Conservation (phyloP, 2,329 filamentous ascomycete species). For the Xylariales sp. region DNA sequence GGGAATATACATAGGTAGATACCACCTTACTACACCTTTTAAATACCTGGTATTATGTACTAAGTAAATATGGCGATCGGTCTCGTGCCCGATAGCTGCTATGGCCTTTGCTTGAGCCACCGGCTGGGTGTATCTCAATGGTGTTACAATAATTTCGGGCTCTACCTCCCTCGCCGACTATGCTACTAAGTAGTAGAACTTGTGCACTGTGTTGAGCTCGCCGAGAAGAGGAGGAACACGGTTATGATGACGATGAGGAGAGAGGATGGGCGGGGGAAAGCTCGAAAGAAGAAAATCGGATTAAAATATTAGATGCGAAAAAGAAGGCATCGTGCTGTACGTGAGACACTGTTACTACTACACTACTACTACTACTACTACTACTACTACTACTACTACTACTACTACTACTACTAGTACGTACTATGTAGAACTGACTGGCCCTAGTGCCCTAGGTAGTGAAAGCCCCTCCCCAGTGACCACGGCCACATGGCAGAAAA, state of each 20-base stretch:
- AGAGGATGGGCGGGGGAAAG: background rate
- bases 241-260: background rate
- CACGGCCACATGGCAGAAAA: constrained; percentile 31
- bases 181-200: too few species aligned
- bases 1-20: background rate
- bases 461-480: constrained; percentile 22
- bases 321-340: constrained; percentile 21
- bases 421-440: too few species aligned
- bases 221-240: background rate
- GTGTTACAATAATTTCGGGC: constrained; percentile 24
- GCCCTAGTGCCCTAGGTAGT: too few species aligned
- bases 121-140: constrained; percentile 14
- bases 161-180: constrained; percentile 30
- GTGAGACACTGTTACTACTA: background rate
- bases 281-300: constrained; percentile 1
- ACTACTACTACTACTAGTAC: too few species aligned
- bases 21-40: background rate
- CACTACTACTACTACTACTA: too few species aligned
- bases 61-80: constrained; percentile 13
- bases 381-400: too few species aligned
- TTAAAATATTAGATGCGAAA: constrained; percentile 17
- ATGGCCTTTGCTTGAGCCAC: background rate
- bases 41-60: too few species aligned
- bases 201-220: constrained; percentile 2
- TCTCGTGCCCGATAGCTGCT: background rate